Conservation (phyloP, 176 grass and related monocot genomes). For the Hyparrhenia diplandra region DNA sequence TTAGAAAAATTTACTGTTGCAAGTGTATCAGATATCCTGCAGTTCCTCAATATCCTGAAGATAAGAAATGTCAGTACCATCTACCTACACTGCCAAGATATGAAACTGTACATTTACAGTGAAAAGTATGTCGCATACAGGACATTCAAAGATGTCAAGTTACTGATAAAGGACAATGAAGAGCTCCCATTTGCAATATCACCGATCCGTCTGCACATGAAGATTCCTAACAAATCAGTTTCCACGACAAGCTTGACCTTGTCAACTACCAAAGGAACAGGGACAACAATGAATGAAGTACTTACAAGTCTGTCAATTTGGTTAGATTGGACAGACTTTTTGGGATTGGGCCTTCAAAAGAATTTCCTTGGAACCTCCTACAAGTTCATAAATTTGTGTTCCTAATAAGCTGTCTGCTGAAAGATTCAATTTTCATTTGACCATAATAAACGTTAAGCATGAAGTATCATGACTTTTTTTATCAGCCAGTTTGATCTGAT, state of each 20-base stretch:
- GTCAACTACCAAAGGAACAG: background rate
- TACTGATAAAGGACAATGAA: conserved; percentile 17
- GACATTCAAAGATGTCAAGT: conserved; percentile 18
- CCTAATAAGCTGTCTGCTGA: background rate
- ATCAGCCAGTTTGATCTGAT: background rate
- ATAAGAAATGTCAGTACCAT: background rate
- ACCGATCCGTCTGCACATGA: conserved; percentile 10
- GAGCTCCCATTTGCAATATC: conserved; percentile 10
- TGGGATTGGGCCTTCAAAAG: conserved; percentile 40
- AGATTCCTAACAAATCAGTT: background rate
- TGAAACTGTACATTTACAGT: background rate
- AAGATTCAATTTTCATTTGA: background rate
- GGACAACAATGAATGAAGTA: background rate
- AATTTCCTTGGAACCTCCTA: conserved; percentile 40
- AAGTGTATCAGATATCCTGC: conserved; percentile 12
- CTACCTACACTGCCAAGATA: background rate
- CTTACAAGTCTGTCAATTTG: conserved; percentile 29
- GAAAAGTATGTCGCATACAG: background rate
- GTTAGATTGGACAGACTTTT: conserved; percentile 22
- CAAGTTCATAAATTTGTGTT: background rate
- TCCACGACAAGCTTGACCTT: background rate
- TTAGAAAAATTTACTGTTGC: conserved; percentile 46
- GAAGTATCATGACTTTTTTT: background rate
- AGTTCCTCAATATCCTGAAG: conserved; percentile 4
- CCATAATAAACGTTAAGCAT: background rate